Evolutionary conservation across 2,329 filamentous ascomycete species (phyloP).

Genomic region (Cordyceps fumosorosea): DNA sequence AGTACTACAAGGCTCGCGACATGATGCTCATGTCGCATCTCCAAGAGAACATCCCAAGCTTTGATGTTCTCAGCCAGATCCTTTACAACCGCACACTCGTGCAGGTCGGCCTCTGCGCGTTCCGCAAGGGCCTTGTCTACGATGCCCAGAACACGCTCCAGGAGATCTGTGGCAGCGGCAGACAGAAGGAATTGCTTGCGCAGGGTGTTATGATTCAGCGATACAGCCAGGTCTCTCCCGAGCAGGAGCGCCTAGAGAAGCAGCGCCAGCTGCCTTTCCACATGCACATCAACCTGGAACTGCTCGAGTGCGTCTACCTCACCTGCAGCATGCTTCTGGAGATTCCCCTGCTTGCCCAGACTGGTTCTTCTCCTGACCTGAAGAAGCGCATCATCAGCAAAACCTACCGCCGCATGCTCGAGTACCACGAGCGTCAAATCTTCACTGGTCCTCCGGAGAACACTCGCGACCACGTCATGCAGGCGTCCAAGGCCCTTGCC

Average conservation of each 20-base stretch:
- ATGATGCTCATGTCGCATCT: conserved; percentile 99
- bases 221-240: conserved; percentile 90
- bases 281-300: conserved; percentile 99
- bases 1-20: conserved; percentile 96
- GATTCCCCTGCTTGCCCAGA: conserved; percentile 93
- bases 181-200: conserved; percentile 95
- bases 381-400: conserved; percentile 98
- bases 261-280: conserved; percentile 98
- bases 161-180: conserved; percentile 94
- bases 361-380: conserved; percentile 91
- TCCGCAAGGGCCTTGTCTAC: conserved; percentile 93
- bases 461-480: conserved; percentile 98
- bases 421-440: conserved; percentile 98
- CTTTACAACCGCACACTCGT: conserved; percentile 97
- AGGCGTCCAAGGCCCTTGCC: conserved; percentile 92
- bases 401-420: conserved; percentile 97
- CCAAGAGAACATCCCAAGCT: conserved; percentile 93
- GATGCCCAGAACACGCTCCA: conserved; percentile 96
- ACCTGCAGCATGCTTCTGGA: conserved; percentile 99
- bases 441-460: conserved; percentile 98
- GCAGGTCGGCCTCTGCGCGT: conserved; percentile 95
- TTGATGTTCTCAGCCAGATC: conserved; percentile 95
- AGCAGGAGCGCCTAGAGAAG: conserved; percentile 95
- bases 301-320: conserved; percentile 96
- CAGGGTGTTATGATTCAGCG: conserved; percentile 98